A percentile compares a stretch with the other conserved stretches of the same genome.
These are phyloP conservation scores for Rubia yunnanensis DNA, from an alignment of 257 asterid species.

Conservation along the genomic window DNA sequence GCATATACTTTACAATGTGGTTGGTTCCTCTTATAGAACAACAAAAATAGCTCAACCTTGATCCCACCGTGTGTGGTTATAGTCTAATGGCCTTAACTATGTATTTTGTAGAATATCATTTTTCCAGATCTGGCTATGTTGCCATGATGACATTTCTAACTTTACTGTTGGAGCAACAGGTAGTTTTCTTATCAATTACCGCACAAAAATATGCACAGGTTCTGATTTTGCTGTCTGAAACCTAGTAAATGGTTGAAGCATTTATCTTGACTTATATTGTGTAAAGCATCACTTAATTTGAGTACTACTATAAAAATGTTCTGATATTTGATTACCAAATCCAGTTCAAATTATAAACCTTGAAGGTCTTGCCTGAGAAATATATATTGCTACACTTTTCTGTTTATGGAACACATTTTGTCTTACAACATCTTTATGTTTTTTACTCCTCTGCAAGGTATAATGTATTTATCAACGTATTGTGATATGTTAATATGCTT, in stretches of 20 bases:
- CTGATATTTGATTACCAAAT: not conserved
- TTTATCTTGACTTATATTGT: not conserved
- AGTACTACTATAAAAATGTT: not conserved
- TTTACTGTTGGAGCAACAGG: not conserved
- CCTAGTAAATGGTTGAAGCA: not conserved
- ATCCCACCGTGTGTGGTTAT: not conserved
- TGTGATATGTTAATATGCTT: constrained; percentile 7
- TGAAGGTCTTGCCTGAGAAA: not conserved
- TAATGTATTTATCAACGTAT: not conserved
- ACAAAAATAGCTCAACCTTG: not conserved
- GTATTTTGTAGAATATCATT: not conserved
- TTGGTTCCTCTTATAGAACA: not conserved
- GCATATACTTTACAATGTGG: not conserved
- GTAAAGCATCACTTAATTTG: not conserved
- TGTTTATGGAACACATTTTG: not conserved
- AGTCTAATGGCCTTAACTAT: not conserved
- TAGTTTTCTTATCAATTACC: not conserved
- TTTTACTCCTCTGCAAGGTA: not conserved
- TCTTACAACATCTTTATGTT: not conserved
- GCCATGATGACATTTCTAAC: not conserved
- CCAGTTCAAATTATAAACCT: not conserved
- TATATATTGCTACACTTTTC: not conserved
- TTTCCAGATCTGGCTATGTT: not conserved
- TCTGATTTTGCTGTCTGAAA: not conserved
- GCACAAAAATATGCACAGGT: not conserved